phyloP scores from a whole-genome alignment of 805 yeast species.

The Kregervanrija pseudodelftensis region DNA sequence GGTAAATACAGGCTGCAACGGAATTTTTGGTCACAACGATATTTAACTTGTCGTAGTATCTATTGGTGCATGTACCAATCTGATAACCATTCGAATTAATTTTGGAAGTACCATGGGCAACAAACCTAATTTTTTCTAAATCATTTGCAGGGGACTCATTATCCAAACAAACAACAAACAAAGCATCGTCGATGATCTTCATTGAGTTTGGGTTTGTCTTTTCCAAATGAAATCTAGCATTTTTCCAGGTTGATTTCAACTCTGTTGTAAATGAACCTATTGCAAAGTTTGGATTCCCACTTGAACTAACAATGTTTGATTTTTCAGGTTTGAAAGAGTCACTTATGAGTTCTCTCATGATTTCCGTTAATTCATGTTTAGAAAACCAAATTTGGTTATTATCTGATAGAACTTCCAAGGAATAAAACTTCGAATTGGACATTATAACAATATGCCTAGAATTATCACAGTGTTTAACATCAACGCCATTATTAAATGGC shows the following conservation, averaged over 20 bases:
- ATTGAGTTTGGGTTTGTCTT: constrained; percentile 31
- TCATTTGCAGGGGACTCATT: constrained; percentile 38
- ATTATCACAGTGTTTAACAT: constrained; percentile 31
- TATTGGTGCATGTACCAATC: constrained; percentile 48
- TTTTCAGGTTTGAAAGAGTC: constrained; percentile 34
- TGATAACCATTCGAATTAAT: constrained; percentile 42
- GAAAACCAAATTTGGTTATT: constrained; percentile 42
- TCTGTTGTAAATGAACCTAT: constrained; percentile 53
- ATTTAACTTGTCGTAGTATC: constrained; percentile 56
- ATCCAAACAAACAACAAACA: constrained; percentile 47
- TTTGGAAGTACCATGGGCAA: constrained; percentile 45
- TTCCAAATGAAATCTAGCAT: constrained; percentile 36
- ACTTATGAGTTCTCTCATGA: constrained; percentile 36
- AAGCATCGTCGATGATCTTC: constrained; percentile 38
- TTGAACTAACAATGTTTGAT: constrained; percentile 11
- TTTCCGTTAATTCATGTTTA: constrained; percentile 41
- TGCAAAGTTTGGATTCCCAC: constrained; percentile 18
- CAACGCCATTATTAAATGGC: constrained; percentile 36
- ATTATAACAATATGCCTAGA: constrained; percentile 45
- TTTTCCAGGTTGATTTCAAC: constrained; percentile 40
- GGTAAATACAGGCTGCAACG: constrained; percentile 55
- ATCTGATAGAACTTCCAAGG: constrained; percentile 40
- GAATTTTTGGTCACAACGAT: constrained; percentile 47
- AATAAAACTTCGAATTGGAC: constrained; percentile 44
- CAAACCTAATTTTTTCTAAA: constrained; percentile 40